Evolutionary conservation across 768 basidiomycete genomes (phyloP).

Genomic region (Scleroderma bovista): DNA sequence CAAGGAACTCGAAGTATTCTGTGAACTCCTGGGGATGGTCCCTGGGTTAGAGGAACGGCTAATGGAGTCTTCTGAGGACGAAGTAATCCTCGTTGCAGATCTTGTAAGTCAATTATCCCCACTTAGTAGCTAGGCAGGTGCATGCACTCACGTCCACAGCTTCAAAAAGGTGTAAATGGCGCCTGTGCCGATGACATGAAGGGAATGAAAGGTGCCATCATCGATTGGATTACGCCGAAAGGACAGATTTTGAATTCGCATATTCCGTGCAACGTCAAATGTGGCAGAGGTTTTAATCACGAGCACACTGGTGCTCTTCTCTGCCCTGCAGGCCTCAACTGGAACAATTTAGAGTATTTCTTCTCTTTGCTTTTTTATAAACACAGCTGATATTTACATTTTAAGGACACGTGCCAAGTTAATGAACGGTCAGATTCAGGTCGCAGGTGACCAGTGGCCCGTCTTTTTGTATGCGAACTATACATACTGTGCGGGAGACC

Average conservation of each 20-base stretch:
- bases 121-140: no score
- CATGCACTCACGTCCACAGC: no score
- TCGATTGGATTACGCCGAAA: constrained; percentile 16
- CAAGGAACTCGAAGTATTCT: no score
- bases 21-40: no score
- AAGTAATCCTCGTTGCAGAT: no score
- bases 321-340: constrained; percentile 24
- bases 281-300: constrained; percentile 21
- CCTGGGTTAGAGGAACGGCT: no score
- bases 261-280: constrained; percentile 11
- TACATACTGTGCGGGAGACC: no score
- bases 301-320: constrained; percentile 26
- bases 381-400: background rate
- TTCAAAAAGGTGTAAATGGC: no score
- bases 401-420: constrained; percentile 7
- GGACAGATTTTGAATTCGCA: constrained; percentile 11
- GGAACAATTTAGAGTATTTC: constrained; percentile 14
- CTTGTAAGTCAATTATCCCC: no score
- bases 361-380: background rate
- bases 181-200: constrained; percentile 22
- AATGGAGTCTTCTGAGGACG: no score
- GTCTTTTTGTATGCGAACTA: constrained; percentile 14
- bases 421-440: constrained; percentile 1
- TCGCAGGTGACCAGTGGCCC: constrained; percentile 15
- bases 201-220: constrained; percentile 12